Base-by-base conservation (phyloP, 179 eudicot species). In the Silene noctiflora region DNA sequence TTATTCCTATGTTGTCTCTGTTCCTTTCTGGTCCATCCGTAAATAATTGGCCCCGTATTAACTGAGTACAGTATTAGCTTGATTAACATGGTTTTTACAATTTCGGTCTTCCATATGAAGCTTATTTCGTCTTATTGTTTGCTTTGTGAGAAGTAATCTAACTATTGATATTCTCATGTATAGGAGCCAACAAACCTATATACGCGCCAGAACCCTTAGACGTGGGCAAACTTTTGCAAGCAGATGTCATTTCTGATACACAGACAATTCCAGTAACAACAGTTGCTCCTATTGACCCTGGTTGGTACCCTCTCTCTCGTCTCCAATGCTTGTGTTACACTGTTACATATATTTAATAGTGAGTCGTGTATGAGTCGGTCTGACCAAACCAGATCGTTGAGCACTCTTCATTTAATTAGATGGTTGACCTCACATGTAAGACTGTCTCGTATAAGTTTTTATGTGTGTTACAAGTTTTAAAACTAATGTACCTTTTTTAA, bases 121-220 rank as follows among this genome's bases (percentile, higher is more conserved):
- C 29, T 1, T 27, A 27, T 27, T 27, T 2, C 29, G 29, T 27
- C 29, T 27, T 27, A n/a, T n/a, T n/a, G 4, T 25, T 63, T 20
- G 4, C 46, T 48, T 69, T 51, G 39, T 66, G 67, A 61, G 65
- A 22, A 14, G 70, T 73, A 44, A 71, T 75, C 67, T 76, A 55
- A 73, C 17, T 3, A 51, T 62, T 60, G 19, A 64, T 75, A 58
- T 17, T 67, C 61, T 33, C 13, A 17, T 65, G 29, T 71, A 74
- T 61, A 93, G 99, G 99, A 78, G 97, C 99, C 81, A 93, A 81
- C 77, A 95, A 91, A 86, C 71, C 93, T 51, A 74, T 88, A 68
- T 95, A 95, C 85, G 97, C 97, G 55, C 99, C 95, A 0, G 99
- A 95, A 82, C 97, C 99, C 42, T 88, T 85, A 72, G 99, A 95